These are phyloP conservation scores for Cyclostephanos invisitatus DNA, from an alignment of 108 stramenopile species.

Conservation along the genomic window DNA sequence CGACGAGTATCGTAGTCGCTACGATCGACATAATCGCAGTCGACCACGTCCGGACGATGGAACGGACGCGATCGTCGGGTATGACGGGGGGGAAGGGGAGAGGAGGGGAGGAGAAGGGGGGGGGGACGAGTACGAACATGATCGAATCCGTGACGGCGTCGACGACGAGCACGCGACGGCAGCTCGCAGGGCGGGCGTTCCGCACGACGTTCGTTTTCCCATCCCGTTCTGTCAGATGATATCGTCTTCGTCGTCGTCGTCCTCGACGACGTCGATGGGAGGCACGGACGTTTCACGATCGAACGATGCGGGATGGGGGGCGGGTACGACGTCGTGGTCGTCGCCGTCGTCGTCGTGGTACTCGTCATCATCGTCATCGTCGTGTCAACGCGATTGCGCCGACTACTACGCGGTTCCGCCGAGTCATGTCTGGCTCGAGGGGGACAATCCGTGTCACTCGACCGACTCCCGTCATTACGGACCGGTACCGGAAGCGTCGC, in stretches of 20 bases:
- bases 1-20: slow-evolving; percentile 42
- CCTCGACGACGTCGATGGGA: background rate
- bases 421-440: slow-evolving; percentile 93
- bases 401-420: slow-evolving; percentile 61
- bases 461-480: slow-evolving; percentile 92
- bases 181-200: slow-evolving; percentile 18
- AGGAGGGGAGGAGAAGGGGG: too few species aligned
- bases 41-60: too few species aligned
- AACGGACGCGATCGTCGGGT: slow-evolving; percentile 1
- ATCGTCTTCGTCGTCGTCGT: background rate
- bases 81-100: too few species aligned
- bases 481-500: slow-evolving; percentile 70
- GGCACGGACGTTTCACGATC: background rate
- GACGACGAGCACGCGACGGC: background rate
- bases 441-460: slow-evolving; percentile 90
- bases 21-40: too few species aligned
- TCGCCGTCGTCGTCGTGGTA: too few species aligned
- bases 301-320: background rate
- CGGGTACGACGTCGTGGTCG: background rate
- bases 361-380: background rate
- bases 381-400: background rate
- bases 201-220: slow-evolving; percentile 18
- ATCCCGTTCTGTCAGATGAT: slow-evolving; percentile 25
- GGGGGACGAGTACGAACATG: too few species aligned
- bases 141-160: slow-evolving; percentile 22